A percentile compares a stretch with the other conserved stretches of the same genome.
Conservation (phyloP, 805 yeast species). For the Naumovozyma baii region DNA sequence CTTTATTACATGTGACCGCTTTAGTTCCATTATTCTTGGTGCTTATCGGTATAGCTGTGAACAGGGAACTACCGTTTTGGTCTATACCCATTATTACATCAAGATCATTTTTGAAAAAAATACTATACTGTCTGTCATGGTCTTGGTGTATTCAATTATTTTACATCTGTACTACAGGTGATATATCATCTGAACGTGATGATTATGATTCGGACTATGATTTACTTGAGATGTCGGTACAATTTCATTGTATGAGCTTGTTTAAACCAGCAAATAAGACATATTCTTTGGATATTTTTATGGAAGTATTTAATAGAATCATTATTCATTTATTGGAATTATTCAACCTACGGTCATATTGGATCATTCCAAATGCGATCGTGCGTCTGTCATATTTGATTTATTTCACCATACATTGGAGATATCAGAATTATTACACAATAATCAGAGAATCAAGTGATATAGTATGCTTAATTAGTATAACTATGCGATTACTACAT, state of each 20-base stretch:
- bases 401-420: too few species aligned
- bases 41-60: slow-evolving; percentile 21
- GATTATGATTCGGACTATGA: slow-evolving; percentile 21
- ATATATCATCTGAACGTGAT: slow-evolving; percentile 5
- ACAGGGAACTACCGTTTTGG: too few species aligned
- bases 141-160: slow-evolving; percentile 41
- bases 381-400: slow-evolving; percentile 33
- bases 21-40: slow-evolving; percentile 28
- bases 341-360: slow-evolving; percentile 40
- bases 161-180: slow-evolving; percentile 42
- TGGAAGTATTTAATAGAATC: slow-evolving; percentile 50
- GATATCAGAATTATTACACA: too few species aligned
- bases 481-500: too few species aligned
- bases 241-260: slow-evolving; percentile 13
- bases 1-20: slow-evolving; percentile 27
- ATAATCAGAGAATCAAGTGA: background rate
- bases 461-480: background rate
- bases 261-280: background rate
- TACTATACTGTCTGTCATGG: slow-evolving; percentile 26
- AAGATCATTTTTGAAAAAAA: slow-evolving; percentile 4
- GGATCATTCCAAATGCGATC: slow-evolving; percentile 53
- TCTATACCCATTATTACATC: background rate
- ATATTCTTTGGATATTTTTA: slow-evolving; percentile 32
- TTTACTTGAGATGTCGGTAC: slow-evolving; percentile 23
- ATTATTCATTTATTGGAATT: slow-evolving; percentile 55